phyloP scores from a whole-genome alignment of 2,329 filamentous ascomycete species.

The Chaetoscypha palmicola region DNA sequence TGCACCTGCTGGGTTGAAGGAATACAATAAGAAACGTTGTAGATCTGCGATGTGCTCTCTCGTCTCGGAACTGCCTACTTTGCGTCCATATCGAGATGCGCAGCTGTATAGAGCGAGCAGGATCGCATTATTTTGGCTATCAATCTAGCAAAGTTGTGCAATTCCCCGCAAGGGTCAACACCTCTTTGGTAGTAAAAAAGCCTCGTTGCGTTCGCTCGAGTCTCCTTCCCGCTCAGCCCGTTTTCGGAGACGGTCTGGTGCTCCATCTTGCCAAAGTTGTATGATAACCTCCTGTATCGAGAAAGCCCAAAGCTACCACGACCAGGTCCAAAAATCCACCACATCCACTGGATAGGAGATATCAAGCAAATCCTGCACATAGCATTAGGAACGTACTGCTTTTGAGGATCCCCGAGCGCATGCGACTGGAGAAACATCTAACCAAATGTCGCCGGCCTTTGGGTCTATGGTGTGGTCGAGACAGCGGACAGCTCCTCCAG shows the following conservation, averaged over 20 bases:
- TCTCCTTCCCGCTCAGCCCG: slow-evolving; percentile 18
- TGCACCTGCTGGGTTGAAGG: no score
- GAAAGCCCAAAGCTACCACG: not conserved
- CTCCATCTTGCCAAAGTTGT: not conserved
- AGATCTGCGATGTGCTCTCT: no score
- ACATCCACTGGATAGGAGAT: not conserved
- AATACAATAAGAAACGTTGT: no score
- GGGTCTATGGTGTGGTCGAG: slow-evolving; percentile 18
- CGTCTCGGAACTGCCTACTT: not conserved
- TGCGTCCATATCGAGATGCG: slow-evolving; percentile 1
- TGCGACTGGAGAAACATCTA: slow-evolving; percentile 16
- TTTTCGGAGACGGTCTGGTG: slow-evolving; percentile 17
- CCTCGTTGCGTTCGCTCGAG: slow-evolving; percentile 9
- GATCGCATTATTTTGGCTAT: not conserved
- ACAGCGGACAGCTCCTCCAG: slow-evolving; percentile 22
- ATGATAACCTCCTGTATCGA: not conserved
- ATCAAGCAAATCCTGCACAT: slow-evolving; percentile 6
- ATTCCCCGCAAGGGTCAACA: not conserved
- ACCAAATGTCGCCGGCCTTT: slow-evolving; percentile 14
- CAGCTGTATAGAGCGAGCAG: not conserved
- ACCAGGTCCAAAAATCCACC: not conserved
- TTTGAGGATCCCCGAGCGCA: slow-evolving; percentile 14
- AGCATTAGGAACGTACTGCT: slow-evolving; percentile 4
- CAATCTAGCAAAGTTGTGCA: not conserved
- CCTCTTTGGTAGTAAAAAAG: slow-evolving; percentile 4